These are phyloP conservation scores for Guillardia theta DNA, from an alignment of 78 protist genomes.

Conservation along the genomic window DNA sequence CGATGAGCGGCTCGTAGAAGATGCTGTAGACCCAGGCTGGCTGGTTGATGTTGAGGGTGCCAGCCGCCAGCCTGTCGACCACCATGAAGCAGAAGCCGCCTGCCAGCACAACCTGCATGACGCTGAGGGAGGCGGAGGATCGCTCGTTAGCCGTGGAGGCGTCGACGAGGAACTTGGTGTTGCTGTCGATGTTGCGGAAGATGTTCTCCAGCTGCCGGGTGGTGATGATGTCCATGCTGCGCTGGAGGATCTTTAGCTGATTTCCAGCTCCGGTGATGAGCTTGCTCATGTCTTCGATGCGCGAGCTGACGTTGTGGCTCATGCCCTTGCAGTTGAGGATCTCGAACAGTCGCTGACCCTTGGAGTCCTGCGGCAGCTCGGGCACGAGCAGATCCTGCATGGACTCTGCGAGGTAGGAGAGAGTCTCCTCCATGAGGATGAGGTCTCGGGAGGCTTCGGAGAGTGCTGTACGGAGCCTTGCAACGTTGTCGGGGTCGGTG, in stretches of 20 bases:
- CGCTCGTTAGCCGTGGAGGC: background rate
- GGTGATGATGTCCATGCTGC: background rate
- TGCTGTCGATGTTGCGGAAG: background rate
- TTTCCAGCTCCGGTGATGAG: background rate
- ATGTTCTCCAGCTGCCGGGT: constrained; percentile 1
- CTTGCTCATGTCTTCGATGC: background rate
- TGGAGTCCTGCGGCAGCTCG: background rate
- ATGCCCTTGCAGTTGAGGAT: background rate
- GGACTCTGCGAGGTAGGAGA: background rate
- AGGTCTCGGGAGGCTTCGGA: background rate
- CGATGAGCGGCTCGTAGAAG: constrained; percentile 1
- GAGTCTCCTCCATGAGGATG: background rate
- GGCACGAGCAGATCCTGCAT: background rate
- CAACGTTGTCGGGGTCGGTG: constrained; percentile 5
- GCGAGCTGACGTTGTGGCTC: background rate
- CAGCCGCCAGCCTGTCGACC: background rate
- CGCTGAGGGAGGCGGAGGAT: constrained; percentile 12
- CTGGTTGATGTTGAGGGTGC: background rate
- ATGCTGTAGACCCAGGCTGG: background rate
- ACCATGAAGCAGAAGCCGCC: background rate
- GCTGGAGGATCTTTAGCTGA: background rate
- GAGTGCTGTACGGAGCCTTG: background rate
- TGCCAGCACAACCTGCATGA: constrained; percentile 27
- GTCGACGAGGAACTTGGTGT: constrained; percentile 28
- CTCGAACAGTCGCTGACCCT: background rate